Percentiles rank a stretch among this genome's conserved stretches.
Conservation (phyloP, 495 filamentous ascomycete species). For the Cairneyella variabilis region DNA sequence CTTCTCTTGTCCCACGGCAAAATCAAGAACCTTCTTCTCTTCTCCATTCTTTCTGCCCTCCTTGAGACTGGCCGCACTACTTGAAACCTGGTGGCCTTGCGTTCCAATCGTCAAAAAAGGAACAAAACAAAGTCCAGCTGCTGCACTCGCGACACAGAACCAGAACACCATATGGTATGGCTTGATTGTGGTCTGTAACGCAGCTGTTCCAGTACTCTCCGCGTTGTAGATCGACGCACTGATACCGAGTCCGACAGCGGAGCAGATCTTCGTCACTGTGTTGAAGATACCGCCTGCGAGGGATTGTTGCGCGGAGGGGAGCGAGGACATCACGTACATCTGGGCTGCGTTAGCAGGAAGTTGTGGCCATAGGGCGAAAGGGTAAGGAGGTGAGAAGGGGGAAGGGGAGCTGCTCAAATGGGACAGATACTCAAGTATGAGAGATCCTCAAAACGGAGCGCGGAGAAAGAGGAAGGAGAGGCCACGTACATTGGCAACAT, state of each 20-base stretch:
- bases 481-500: conserved; percentile 52
- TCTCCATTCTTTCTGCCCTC: too few species aligned
- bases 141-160: conserved; percentile 54
- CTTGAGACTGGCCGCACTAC: too few species aligned
- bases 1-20: too few species aligned
- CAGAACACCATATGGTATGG: conserved; percentile 46
- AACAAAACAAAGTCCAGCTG: conserved; percentile 33
- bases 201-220: conserved; percentile 27
- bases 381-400: too few species aligned
- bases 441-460: neutral
- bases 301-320: conserved; percentile 52
- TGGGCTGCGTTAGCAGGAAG: too few species aligned
- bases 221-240: conserved; percentile 46
- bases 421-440: too few species aligned
- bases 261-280: conserved; percentile 47
- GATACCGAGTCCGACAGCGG: conserved; percentile 49
- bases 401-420: too few species aligned
- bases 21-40: too few species aligned
- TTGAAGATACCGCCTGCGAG: conserved; percentile 58
- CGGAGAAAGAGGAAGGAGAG: neutral
- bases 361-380: too few species aligned
- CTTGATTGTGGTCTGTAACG: conserved; percentile 32
- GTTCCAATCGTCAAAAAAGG: conserved; percentile 41
- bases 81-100: conserved; percentile 42
- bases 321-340: conserved; percentile 51